Base-by-base conservation (phyloP, 2,329 filamentous ascomycete genomes). In the Chaetomium globosum region DNA sequence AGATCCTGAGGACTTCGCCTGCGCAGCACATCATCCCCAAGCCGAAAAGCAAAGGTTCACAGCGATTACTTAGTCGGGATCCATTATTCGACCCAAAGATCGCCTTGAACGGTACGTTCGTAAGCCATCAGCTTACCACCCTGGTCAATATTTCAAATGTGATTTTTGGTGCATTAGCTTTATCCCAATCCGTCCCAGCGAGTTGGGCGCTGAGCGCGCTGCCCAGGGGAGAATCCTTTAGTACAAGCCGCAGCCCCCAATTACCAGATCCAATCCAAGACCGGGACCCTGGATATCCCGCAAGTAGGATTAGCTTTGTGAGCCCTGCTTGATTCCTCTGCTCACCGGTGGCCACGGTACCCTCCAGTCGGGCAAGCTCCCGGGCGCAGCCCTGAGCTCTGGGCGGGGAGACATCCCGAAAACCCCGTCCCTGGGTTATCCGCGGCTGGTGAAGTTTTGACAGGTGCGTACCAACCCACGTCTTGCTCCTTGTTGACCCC, bases 121-220 rank as follows among this genome's bases (percentile, higher is more conserved):
- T 48, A 48, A 48, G 46, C 46, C 46, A 48, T 48, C 46, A 48
- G 46, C 46, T 48, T 48, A 48, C 46, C 46, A 48, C 46, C 46
- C 46, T n/a, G n/a, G 46, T 48, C 46, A 23, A 6, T n/a, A 16
- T 48, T 48, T 23, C 46, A 5, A 48, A 48, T 48, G 46, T 48
- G 46, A 23, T 16, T 48, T 48, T 48, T 48, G 46, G n/a, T 48
- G 46, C 46, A 48, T 48, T 48, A 48, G 46, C 19, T 48, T 21
- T 12, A 12, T 21, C 46, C 46, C 9, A 21, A 23, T 4, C 36
- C 19, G 36, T 39, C 12, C 36, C 13, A 39, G 36, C 36, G 3
- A 39, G 12, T 5, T 39, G 4, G 46, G 46, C 19, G 12, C 16
- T 39, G 4, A n/a, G 46, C 19, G 9, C 46, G 46, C n/a, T 23